These are phyloP conservation scores for Tricholoma saponaceum DNA, from an alignment of 768 basidiomycete genomes.

Conservation along the genomic window DNA sequence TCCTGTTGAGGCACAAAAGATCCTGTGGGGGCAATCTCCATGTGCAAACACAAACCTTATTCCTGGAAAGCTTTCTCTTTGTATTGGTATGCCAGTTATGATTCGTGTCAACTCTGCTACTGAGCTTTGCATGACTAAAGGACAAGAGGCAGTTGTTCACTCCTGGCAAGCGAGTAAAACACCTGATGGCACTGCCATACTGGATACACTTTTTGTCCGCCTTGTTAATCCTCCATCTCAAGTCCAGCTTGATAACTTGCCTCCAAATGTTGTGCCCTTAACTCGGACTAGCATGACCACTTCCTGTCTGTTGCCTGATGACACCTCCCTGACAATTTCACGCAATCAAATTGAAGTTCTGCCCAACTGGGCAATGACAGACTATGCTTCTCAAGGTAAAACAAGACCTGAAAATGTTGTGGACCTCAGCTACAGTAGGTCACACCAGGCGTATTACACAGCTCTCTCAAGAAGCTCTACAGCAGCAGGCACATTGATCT, in stretches of 20 bases:
- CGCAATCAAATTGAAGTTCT: background rate
- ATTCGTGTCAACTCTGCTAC: slow-evolving; percentile 27
- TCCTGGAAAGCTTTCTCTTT: slow-evolving; percentile 24
- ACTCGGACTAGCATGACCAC: slow-evolving; percentile 13
- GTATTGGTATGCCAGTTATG: slow-evolving; percentile 29
- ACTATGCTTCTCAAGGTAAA: slow-evolving; percentile 22
- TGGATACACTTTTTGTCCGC: slow-evolving; percentile 3
- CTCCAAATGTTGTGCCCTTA: slow-evolving; percentile 3
- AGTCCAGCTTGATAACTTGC: slow-evolving; percentile 2
- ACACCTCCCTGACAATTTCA: slow-evolving; percentile 6
- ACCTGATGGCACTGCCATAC: background rate
- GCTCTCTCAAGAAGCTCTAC: background rate
- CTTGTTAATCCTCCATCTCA: slow-evolving; percentile 2
- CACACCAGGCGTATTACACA: background rate
- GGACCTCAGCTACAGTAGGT: slow-evolving; percentile 13
- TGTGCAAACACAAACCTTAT: slow-evolving; percentile 19
- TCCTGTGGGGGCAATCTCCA: slow-evolving; percentile 20
- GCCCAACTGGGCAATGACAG: slow-evolving; percentile 1
- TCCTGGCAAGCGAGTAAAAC: slow-evolving; percentile 16
- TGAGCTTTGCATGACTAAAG: slow-evolving; percentile 29
- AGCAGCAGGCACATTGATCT: slow-evolving; percentile 25
- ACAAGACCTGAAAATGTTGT: slow-evolving; percentile 23
- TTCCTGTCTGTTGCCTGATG: slow-evolving; percentile 23
- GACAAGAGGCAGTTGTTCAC: slow-evolving; percentile 25
- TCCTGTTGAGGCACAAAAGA: too few species aligned